phyloP scores from a whole-genome alignment of 805 yeast genomes.

The Wickerhamomyces silvicola region DNA sequence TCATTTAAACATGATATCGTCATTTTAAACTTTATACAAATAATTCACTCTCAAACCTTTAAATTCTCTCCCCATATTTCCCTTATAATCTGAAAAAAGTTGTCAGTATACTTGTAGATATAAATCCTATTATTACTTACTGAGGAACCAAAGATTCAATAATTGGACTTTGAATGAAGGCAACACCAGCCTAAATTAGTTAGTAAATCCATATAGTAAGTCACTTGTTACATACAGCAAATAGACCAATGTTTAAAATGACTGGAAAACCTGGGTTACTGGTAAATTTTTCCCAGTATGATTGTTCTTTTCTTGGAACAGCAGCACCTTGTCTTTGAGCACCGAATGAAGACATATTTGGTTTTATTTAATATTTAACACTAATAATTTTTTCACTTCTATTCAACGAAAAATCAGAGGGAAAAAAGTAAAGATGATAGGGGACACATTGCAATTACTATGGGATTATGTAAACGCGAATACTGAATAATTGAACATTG shows the following conservation, averaged over 20 bases:
- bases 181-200: conserved; percentile 50
- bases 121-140: conserved; percentile 18
- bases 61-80: too few relatives aligned
- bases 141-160: conserved; percentile 83
- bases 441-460: too few relatives aligned
- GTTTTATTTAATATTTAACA: too few relatives aligned
- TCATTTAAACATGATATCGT: too few relatives aligned
- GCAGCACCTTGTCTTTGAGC: conserved; percentile 17
- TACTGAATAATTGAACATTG: too few relatives aligned
- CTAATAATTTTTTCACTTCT: too few relatives aligned
- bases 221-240: conserved; percentile 43
- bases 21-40: too few relatives aligned
- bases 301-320: conserved; percentile 20
- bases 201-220: conserved; percentile 7
- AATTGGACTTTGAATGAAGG: conserved; percentile 68
- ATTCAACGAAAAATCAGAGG: too few relatives aligned
- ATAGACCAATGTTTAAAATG: conserved; percentile 54
- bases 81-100: neutral
- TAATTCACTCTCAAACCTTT: too few relatives aligned
- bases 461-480: too few relatives aligned
- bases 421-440: too few relatives aligned
- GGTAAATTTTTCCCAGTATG: conserved; percentile 43
- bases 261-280: conserved; percentile 62
- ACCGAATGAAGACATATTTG: conserved; percentile 13
- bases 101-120: neutral